phyloP scores from a whole-genome alignment of 805 yeast species.

The Maudiozyma serrabonitensis region DNA sequence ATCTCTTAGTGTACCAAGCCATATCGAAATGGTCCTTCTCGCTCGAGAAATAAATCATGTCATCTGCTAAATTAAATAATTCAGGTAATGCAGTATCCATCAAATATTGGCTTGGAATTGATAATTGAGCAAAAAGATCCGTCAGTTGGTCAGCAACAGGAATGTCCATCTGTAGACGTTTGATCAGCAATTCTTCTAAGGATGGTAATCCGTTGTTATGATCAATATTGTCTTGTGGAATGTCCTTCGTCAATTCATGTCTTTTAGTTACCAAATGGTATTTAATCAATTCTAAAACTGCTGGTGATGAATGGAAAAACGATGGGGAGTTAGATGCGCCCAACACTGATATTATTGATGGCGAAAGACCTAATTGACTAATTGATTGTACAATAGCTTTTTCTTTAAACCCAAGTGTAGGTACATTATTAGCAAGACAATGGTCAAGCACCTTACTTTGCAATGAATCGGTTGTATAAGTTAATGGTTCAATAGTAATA shows the following conservation, averaged over 20 bases:
- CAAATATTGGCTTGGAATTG: constrained; percentile 52
- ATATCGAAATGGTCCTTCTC: constrained; percentile 65
- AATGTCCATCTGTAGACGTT: constrained; percentile 38
- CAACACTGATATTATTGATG: constrained; percentile 21
- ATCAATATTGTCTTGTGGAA: constrained; percentile 16
- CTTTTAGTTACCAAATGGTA: constrained; percentile 46
- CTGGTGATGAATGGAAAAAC: constrained; percentile 26
- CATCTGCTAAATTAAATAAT: constrained; percentile 71
- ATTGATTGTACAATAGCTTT: constrained; percentile 23
- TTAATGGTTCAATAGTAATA: constrained; percentile 14
- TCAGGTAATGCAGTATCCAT: constrained; percentile 47
- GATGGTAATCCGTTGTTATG: constrained; percentile 19
- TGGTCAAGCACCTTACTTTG: constrained; percentile 22
- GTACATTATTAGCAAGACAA: constrained; percentile 22
- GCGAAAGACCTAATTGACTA: constrained; percentile 19
- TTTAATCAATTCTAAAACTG: constrained; percentile 41
- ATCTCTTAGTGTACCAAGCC: constrained; percentile 88
- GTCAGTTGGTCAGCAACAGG: constrained; percentile 29
- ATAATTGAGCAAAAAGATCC: constrained; percentile 44
- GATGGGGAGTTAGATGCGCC: constrained; percentile 28
- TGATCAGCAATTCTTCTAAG: constrained; percentile 36
- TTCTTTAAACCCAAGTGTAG: constrained; percentile 26
- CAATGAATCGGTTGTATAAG: constrained; percentile 19
- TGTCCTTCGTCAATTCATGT: constrained; percentile 31
- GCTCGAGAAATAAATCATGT: constrained; percentile 68